Evolutionary conservation across 306 rosid species (phyloP).

Genomic region (Corylus americana): DNA sequence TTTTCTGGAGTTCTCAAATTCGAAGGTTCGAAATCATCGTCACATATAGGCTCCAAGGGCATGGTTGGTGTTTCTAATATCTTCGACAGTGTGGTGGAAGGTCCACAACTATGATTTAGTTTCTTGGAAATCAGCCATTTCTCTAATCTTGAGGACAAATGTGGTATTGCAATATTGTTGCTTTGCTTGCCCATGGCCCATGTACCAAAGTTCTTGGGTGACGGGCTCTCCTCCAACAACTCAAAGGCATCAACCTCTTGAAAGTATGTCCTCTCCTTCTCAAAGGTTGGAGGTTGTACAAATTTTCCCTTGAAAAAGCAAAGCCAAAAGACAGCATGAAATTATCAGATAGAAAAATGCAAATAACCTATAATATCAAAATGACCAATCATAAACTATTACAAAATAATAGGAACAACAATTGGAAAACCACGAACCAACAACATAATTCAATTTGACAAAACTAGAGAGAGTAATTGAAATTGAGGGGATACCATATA

Average conservation of each 20-base stretch:
- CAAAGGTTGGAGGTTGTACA: conserved; percentile 54
- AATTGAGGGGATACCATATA: not conserved
- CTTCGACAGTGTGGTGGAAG: conserved; percentile 75
- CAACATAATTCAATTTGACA: not conserved
- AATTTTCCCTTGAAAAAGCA: conserved; percentile 49
- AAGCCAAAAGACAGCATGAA: conserved; percentile 13
- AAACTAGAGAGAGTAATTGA: not conserved
- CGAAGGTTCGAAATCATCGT: conserved; percentile 26
- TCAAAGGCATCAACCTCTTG: conserved; percentile 90
- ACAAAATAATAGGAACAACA: not conserved
- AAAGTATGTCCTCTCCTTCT: conserved; percentile 71
- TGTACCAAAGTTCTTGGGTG: conserved; percentile 72
- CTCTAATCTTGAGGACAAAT: conserved; percentile 66
- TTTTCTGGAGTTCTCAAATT: conserved; percentile 40
- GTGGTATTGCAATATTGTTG: conserved; percentile 52
- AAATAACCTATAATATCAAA: not conserved
- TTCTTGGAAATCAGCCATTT: conserved; percentile 67
- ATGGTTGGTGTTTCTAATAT: conserved; percentile 63
- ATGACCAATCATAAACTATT: not conserved
- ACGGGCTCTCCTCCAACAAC: conserved; percentile 92
- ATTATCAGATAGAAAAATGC: not conserved
- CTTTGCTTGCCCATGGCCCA: conserved; percentile 48
- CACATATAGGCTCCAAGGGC: conserved; percentile 35
- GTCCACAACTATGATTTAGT: conserved; percentile 50
- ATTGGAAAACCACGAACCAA: not conserved